Evolutionary conservation across 257 asterid species (phyloP).

Genomic region (Verbena officinalis): DNA sequence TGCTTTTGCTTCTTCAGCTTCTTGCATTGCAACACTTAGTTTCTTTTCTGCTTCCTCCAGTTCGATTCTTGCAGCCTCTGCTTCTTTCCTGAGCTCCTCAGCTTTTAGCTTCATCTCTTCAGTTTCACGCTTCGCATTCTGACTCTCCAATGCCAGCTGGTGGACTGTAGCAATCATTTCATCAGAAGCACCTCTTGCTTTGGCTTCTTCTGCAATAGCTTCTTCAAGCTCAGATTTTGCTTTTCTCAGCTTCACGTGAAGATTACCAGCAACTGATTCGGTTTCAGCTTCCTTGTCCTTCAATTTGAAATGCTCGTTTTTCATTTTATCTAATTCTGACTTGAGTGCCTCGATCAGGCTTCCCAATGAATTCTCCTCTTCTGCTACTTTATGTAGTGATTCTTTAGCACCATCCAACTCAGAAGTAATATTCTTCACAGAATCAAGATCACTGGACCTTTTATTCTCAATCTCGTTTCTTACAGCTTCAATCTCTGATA

Average conservation of each 20-base stretch:
- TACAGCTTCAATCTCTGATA: conserved; percentile 50
- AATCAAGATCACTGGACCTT: conserved; percentile 58
- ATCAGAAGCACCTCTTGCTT: conserved; percentile 55
- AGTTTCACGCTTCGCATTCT: conserved; percentile 52
- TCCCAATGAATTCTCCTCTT: conserved; percentile 53
- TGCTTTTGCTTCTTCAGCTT: conserved; percentile 68
- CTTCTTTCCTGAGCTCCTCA: conserved; percentile 55
- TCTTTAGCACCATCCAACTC: conserved; percentile 77
- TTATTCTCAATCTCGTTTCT: conserved; percentile 43
- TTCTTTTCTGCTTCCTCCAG: conserved; percentile 65
- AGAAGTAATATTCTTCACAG: conserved; percentile 45
- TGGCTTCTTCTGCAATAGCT: conserved; percentile 63
- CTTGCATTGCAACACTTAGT: conserved; percentile 44
- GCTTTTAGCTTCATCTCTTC: conserved; percentile 63
- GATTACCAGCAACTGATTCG: conserved; percentile 62
- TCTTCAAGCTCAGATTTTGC: conserved; percentile 72
- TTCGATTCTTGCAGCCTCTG: conserved; percentile 44
- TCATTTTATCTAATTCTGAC: conserved; percentile 52
- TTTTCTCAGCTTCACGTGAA: conserved; percentile 72
- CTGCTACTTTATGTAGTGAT: conserved; percentile 58
- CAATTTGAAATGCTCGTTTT: conserved; percentile 56
- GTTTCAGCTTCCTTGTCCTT: conserved; percentile 63
- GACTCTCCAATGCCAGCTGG: conserved; percentile 55
- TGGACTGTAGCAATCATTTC: conserved; percentile 64
- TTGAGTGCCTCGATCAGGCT: conserved; percentile 55